Evolutionary conservation across 2,329 filamentous ascomycete genomes (phyloP), one percentile per base, ranked within the genome.

Genomic region (Stylonectria norvegica): DNA sequence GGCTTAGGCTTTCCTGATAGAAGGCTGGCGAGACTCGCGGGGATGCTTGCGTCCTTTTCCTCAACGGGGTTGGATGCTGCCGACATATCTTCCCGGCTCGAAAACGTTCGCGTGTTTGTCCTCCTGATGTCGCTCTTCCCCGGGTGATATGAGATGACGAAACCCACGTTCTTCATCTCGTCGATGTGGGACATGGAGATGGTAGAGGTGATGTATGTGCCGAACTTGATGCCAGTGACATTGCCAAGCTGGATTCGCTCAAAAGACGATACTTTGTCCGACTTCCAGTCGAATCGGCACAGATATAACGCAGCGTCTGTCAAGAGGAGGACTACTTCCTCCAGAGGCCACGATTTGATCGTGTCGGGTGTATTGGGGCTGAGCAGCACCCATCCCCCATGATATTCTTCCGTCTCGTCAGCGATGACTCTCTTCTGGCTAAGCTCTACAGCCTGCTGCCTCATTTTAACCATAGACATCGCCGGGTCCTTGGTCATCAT

Each of bases 401-500:
- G 76, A 38, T 96, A 78, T 50, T 95, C 88, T 57, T 97, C 93
- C 2, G 74, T 71, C n/a, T 83, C 79, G 47, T 95, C 85, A 19
- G 83, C 83, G 30, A 97, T 82, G 4, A 94, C 90, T 27, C 95
- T 86, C 55, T 86, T 88, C 51, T 87, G 83, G 52, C 86, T 91
- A 3, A 86, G 85, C 54, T 96, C 90, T 47, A 97, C 91, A 7
- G 93, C 93, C 48, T 87, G 84, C 60, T 95, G 86, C 28, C 91
- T 79, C 61, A 95, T 83, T 55, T 85, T 89, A 23, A 81, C 74
- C 61, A 95, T 81, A 1, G 91, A 95, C 11, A 97, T 80, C 0
- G 89, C 89, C 11, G 91, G 91, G 58, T 98, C 93, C 32, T 87
- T 85, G 30, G 83, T 90, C 78, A 90, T 94, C 80, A 98, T 89